A percentile compares a stretch with the other conserved stretches of the same genome.
phyloP scores from a whole-genome alignment of 176 grass and related monocot genomes.

The Neostapfia colusana region DNA sequence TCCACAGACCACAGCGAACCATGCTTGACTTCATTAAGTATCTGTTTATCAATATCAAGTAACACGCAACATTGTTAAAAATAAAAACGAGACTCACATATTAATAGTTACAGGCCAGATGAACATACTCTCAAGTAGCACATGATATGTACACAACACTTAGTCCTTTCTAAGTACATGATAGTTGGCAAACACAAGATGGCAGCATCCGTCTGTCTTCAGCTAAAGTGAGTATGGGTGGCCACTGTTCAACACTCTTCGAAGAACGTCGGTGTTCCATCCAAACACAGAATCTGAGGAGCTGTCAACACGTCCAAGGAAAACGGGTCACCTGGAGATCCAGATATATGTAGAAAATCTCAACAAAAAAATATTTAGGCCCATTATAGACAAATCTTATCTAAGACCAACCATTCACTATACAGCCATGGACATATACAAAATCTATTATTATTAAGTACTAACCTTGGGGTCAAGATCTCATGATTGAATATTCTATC shows the following conservation, averaged over 20 bases:
- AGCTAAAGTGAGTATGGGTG: slow-evolving; percentile 60
- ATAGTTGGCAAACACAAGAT: neutral
- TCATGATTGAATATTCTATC: slow-evolving; percentile 91
- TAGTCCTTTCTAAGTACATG: neutral
- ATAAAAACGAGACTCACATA: neutral
- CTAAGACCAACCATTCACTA: neutral
- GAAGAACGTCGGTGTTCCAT: slow-evolving; percentile 60
- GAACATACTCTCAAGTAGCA: neutral
- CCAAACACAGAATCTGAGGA: slow-evolving; percentile 69
- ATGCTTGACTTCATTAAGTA: neutral
- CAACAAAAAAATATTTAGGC: slow-evolving; percentile 31
- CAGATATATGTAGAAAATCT: slow-evolving; percentile 58
- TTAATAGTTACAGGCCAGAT: slow-evolving; percentile 27
- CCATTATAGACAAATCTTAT: slow-evolving; percentile 9
- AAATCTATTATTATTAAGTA: neutral
- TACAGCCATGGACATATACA: neutral
- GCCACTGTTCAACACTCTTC: slow-evolving; percentile 62
- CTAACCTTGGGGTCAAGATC: slow-evolving; percentile 82
- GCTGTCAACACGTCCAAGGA: slow-evolving; percentile 75
- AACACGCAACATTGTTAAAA: neutral
- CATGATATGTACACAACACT: slow-evolving; percentile 8
- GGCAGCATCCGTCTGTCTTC: slow-evolving; percentile 4
- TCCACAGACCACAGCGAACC: neutral
- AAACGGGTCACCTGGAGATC: slow-evolving; percentile 81
- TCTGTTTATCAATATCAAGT: neutral